phyloP scores from a whole-genome alignment of 23 red algal species.

The Chondrus crispus region DNA sequence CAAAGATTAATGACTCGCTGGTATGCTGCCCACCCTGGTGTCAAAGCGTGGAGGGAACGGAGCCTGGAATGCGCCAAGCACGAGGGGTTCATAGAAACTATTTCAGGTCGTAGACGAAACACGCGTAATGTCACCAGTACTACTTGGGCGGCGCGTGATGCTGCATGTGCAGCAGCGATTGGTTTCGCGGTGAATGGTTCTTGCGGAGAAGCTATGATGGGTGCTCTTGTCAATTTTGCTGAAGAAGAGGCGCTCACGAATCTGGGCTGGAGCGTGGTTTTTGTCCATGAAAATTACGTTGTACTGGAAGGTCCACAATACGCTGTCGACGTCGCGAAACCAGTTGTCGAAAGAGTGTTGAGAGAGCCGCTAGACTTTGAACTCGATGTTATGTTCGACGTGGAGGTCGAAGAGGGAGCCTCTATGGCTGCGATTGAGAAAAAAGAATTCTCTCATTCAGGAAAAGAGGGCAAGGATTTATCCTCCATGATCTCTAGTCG shows the following conservation, averaged over 20 bases:
- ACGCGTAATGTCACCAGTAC: background rate
- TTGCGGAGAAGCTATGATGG: background rate
- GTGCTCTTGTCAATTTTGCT: background rate
- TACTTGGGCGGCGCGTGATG: background rate
- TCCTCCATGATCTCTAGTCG: background rate
- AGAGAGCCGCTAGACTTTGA: background rate
- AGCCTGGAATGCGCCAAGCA: background rate
- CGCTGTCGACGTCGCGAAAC: background rate
- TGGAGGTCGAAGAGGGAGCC: background rate
- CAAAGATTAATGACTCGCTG: background rate
- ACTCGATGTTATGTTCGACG: background rate
- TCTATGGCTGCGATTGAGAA: background rate
- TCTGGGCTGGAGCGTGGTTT: background rate
- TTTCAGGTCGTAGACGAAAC: background rate
- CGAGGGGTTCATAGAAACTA: slow-evolving; percentile 4
- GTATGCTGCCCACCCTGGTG: slow-evolving; percentile 19
- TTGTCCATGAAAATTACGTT: background rate
- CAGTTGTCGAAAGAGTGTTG: background rate
- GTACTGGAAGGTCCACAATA: background rate
- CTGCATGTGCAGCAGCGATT: background rate
- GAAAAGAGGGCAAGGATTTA: background rate
- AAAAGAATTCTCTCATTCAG: too few species aligned
- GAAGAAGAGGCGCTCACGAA: background rate
- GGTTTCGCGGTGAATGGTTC: slow-evolving; percentile 5
- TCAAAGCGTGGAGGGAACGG: background rate